phyloP scores from a whole-genome alignment of 73 alveolate species.

The Symbiodinium natans region DNA sequence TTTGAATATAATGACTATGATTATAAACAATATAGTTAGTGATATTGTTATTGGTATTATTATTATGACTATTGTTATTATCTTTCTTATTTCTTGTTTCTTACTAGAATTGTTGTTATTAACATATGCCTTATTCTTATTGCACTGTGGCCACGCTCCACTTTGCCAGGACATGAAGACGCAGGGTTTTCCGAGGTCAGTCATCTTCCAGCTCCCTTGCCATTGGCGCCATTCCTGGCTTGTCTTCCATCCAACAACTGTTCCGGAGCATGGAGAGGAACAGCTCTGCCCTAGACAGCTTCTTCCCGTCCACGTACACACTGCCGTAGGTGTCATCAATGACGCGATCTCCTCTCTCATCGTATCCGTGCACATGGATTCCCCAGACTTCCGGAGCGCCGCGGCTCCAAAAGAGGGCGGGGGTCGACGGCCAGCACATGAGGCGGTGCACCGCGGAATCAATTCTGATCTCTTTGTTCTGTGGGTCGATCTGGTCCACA shows the following conservation, averaged over 20 bases:
- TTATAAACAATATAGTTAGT: too few relatives aligned
- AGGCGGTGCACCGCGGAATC: constrained; percentile 26
- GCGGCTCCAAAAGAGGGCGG: constrained; percentile 80
- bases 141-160: too few relatives aligned
- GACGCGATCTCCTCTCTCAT: not conserved
- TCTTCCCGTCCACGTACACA: constrained; percentile 56
- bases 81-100: too few relatives aligned
- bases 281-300: constrained; percentile 27
- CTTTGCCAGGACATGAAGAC: too few relatives aligned
- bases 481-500: constrained; percentile 28
- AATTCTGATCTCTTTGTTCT: constrained; percentile 59
- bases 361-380: not conserved
- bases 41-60: too few relatives aligned
- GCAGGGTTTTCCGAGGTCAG: too few relatives aligned
- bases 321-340: constrained; percentile 36
- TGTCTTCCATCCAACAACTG: constrained; percentile 19
- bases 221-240: not conserved
- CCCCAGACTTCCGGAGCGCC: constrained; percentile 61
- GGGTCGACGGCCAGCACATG: constrained; percentile 45
- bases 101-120: too few relatives aligned
- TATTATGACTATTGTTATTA: too few relatives aligned
- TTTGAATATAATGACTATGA: too few relatives aligned
- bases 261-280: constrained; percentile 19
- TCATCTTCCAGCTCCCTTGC: constrained; percentile 58
- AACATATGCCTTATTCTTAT: too few relatives aligned